Evolutionary conservation across 495 filamentous ascomycete genomes (phyloP).

Genomic region (Tuber microsphaerosporum): DNA sequence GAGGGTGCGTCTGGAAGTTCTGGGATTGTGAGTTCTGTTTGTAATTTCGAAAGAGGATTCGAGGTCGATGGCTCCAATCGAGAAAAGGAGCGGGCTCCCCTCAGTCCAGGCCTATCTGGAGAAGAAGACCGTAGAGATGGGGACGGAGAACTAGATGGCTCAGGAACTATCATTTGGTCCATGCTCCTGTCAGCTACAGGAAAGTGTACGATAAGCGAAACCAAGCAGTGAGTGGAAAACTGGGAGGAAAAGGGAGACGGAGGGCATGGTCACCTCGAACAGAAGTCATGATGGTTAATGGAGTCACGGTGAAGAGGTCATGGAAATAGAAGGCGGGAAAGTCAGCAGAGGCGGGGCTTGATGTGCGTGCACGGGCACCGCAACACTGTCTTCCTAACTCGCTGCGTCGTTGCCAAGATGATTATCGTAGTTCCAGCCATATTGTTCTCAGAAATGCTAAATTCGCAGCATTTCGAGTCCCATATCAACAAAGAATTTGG

Average conservation of each 20-base stretch:
- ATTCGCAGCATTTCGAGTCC: too few species aligned
- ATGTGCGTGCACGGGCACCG: too few species aligned
- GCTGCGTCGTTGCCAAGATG: too few species aligned
- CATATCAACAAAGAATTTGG: too few species aligned
- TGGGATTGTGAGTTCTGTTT: constrained; percentile 26
- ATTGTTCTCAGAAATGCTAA: too few species aligned
- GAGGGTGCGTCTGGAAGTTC: constrained; percentile 24
- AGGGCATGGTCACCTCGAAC: constrained; percentile 24
- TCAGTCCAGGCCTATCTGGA: constrained; percentile 34
- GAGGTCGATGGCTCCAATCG: constrained; percentile 41
- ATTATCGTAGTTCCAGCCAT: too few species aligned
- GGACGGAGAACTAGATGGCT: constrained; percentile 28
- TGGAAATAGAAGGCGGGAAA: constrained; percentile 11
- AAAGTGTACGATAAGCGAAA: constrained; percentile 12
- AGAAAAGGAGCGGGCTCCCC: constrained; percentile 42
- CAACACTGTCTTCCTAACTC: too few species aligned
- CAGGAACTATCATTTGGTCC: constrained; percentile 15
- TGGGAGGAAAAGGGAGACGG: constrained; percentile 7
- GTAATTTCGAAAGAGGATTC: constrained; percentile 35
- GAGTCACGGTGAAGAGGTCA: constrained; percentile 14
- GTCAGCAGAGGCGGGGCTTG: not conserved
- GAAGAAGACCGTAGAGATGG: constrained; percentile 36
- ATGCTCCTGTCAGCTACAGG: constrained; percentile 21
- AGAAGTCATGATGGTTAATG: constrained; percentile 24
- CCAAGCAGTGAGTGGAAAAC: constrained; percentile 13